Evolutionary conservation across 306 rosid genomes (phyloP), one percentile per base, ranked within the genome.

Genomic region (Mimosa bimucronata): DNA sequence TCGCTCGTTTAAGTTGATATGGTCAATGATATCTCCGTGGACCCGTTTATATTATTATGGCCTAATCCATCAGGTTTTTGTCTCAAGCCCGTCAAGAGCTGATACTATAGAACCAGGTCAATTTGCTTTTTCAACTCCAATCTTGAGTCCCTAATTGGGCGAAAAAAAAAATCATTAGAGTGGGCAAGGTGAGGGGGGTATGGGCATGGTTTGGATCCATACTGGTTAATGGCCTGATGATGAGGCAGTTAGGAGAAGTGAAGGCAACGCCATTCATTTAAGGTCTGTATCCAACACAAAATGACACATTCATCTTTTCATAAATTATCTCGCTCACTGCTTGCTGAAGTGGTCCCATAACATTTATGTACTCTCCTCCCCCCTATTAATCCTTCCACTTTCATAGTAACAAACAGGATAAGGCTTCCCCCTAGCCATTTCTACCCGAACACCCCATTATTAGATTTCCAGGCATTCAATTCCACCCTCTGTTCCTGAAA

Each of bases 311-410:
- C 18, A 25, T 9, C 28, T 55, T n/a, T 4, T 29, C 74, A 52
- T 72, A 52, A 82, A 77, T 77, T 77, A 40, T 46, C 1, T 23
- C 16, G 3, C 21, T 12, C 30, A 29, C 46, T 64, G 71, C 70
- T 29, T 42, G 6, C 71, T 50, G 66, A 48, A 6, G 37, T 23
- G 86, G 86, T 78, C 86, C 83, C 86, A 73, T 74, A 9, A 78
- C 83, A 78, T 83, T 83, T 73, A 83, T 45, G 28, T 2, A 26
- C 72, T 18, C 58, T 66, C 48, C 30, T 57, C 30, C 60, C 40
- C 45, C 53, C n/a, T 23, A 12, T 10, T 28, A 2, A 28, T 66
- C 67, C 23, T 19, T 71, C 81, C 40, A 23, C 81, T 76, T 76
- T 13, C 28, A 40, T 77, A 52, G 21, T 73, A 53, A 48, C 26